Evolutionary conservation across 176 grass and related monocot genomes (phyloP), one percentile per base, ranked within the genome.

Genomic region (Sorghum bicolor): DNA sequence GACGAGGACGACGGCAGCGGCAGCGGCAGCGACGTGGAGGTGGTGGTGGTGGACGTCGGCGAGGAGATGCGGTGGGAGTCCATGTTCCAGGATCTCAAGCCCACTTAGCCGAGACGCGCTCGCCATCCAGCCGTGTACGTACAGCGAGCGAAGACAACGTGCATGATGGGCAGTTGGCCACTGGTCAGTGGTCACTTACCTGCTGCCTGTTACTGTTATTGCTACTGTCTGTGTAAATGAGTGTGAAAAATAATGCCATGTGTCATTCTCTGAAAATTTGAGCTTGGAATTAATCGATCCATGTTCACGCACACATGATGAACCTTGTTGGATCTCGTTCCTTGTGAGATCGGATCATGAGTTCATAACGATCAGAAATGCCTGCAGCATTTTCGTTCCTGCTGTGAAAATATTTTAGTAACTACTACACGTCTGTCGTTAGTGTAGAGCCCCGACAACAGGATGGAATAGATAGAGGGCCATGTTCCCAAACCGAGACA

Each of bases 61-160:
- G 77, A 9, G 22, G 91, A 90, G 80, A 85, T 90, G 76, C 82
- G 67, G 74, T 98, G 96, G 96, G 93, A 93, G 77, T 82, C 85
- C 66, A 92, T 98, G 96, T 98, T 98, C 90, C 80, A 93, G 86
- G 89, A 92, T 83, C 88, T 95, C 28, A 95, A 93, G 32, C 96
- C 92, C 63, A 98, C 87, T 5, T 94, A 77, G 78, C 29, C 28
- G 52, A 72, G n/a, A 25, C 67, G 67, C 36, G 22, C 34, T 24
- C 38, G 45, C 10, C 20, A 17, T 39, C 64, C 64, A 77, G 32
- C 38, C 66, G 48, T 80, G 57, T 65, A 44, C 53, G 28, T 83
- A 24, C 44, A 67, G 61, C 70, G 1, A 28, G 61, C 50, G 33
- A 67, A 40, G 73, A 41, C 38, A 53, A 62, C 6, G 20, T 20